These are phyloP conservation scores for Phytophthora pistaciae DNA, from an alignment of 352 stramenopile species.

Conservation along the genomic window DNA sequence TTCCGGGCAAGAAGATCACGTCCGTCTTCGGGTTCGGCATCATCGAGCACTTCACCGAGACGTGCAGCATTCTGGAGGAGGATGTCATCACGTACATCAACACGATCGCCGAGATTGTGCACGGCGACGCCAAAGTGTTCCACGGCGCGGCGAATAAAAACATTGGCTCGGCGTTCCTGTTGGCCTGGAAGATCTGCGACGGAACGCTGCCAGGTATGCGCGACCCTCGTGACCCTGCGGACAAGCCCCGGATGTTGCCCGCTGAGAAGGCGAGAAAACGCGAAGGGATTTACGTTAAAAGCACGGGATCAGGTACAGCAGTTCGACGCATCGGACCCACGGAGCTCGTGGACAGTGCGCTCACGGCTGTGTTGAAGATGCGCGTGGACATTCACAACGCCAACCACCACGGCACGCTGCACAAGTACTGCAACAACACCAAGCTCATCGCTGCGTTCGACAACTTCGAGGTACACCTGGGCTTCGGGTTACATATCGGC, in stretches of 20 bases:
- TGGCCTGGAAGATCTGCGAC: constrained; percentile 97
- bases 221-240: constrained; percentile 75
- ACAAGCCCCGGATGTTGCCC: constrained; percentile 77
- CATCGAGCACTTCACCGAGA: constrained; percentile 97
- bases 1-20: constrained; percentile 97
- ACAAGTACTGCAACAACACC: constrained; percentile 87
- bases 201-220: constrained; percentile 86
- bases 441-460: constrained; percentile 88
- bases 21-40: constrained; percentile 97
- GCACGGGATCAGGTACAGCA: constrained; percentile 48
- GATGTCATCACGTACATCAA: constrained; percentile 99
- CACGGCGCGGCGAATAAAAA: constrained; percentile 98
- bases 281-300: constrained; percentile 79
- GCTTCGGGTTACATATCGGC: constrained; percentile 97
- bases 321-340: constrained; percentile 64
- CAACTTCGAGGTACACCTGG: constrained; percentile 94
- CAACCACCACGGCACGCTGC: constrained; percentile 84
- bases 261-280: constrained; percentile 68
- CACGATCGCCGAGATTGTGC: constrained; percentile 96
- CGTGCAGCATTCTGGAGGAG: constrained; percentile 92
- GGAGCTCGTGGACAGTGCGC: constrained; percentile 94
- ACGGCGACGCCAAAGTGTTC: constrained; percentile 94
- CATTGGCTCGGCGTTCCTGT: constrained; percentile 94
- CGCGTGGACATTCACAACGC: constrained; percentile 96
- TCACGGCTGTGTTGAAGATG: constrained; percentile 97